Conservation (phyloP, 306 rosid genomes). For the Acacia melanoxylon region DNA sequence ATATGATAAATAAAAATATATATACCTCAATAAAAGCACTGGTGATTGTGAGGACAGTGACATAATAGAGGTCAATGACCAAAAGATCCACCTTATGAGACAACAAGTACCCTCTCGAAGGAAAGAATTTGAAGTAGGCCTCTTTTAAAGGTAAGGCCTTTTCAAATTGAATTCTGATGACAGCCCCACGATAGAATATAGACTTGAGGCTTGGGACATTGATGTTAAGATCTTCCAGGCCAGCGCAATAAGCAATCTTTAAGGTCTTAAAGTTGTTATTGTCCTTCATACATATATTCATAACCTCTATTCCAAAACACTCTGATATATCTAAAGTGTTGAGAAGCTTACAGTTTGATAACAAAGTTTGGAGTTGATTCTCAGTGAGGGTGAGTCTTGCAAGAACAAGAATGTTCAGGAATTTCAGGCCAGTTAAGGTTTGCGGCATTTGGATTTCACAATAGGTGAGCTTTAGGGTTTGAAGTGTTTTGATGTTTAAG, state of each 20-base stretch:
- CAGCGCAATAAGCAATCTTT: constrained; percentile 4
- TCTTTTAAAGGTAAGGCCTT: neutral
- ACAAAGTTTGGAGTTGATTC: neutral
- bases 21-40: constrained; percentile 45
- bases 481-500: neutral
- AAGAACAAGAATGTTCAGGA: constrained; percentile 4
- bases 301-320: neutral
- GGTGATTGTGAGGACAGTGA: constrained; percentile 28
- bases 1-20: neutral
- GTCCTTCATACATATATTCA: neutral
- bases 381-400: neutral
- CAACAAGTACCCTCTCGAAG: neutral
- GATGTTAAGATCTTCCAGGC: neutral
- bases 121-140: constrained; percentile 17
- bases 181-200: constrained; percentile 18
- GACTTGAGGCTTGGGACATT: constrained; percentile 31
- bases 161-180: neutral
- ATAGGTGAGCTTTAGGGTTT: constrained; percentile 1
- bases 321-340: constrained; percentile 11
- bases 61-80: neutral
- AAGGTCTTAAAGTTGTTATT: constrained; percentile 20
- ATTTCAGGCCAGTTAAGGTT: neutral
- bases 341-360: constrained; percentile 16
- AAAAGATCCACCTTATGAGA: constrained; percentile 3
- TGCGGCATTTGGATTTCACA: constrained; percentile 1